Conservation (phyloP, 139 green algal species). For the Gonium pectorale region DNA sequence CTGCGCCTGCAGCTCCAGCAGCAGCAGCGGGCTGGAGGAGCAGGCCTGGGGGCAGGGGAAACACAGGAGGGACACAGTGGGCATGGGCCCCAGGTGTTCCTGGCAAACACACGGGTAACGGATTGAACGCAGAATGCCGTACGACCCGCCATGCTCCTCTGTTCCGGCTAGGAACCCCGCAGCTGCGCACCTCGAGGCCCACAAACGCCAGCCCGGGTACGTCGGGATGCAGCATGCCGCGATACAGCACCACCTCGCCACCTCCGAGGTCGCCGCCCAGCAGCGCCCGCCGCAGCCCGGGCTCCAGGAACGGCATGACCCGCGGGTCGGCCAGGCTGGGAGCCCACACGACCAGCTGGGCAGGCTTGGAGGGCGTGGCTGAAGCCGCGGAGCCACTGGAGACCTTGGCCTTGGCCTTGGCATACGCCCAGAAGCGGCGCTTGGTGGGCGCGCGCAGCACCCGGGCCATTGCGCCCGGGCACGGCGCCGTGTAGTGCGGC, state of each 20-base stretch:
- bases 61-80: too few species aligned
- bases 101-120: too few species aligned
- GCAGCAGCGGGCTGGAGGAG: background rate
- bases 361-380: background rate
- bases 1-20: constrained; percentile 38
- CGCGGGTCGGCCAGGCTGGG: constrained; percentile 32
- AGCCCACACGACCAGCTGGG: constrained; percentile 6
- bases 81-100: too few species aligned
- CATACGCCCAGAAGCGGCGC: constrained; percentile 26
- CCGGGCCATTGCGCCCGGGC: background rate
- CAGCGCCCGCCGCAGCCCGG: background rate
- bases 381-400: background rate
- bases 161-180: too few species aligned
- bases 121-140: too few species aligned
- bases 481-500: constrained; percentile 2
- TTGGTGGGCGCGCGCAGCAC: constrained; percentile 12
- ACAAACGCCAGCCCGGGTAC: constrained; percentile 32
- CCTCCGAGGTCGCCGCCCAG: background rate
- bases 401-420: background rate
- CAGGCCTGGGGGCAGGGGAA: background rate
- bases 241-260: background rate
- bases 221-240: constrained; percentile 11
- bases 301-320: constrained; percentile 30
- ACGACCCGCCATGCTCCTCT: too few species aligned
- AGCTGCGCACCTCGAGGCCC: constrained; percentile 1